Conservation (phyloP, 2,329 filamentous ascomycete genomes). For the Arachnomyces sp. region DNA sequence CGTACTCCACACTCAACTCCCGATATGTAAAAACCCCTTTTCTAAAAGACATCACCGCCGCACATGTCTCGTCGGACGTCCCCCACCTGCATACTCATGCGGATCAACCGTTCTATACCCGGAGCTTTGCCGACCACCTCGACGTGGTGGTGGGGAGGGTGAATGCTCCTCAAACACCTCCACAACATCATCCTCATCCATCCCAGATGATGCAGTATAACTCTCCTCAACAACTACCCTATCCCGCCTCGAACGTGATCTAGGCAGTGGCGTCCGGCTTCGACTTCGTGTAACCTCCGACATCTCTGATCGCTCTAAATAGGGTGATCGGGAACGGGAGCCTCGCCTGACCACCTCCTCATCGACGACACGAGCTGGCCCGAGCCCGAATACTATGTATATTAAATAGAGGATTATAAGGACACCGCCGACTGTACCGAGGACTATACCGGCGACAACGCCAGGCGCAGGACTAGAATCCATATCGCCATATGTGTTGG, state of each 20-base stretch:
- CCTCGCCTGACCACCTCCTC: constrained; percentile 23
- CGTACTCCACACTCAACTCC: neutral
- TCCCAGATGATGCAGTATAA: constrained; percentile 16
- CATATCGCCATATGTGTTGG: constrained; percentile 52
- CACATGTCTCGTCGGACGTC: constrained; percentile 13
- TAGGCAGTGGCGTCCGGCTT: neutral
- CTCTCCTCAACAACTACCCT: constrained; percentile 35
- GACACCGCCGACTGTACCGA: constrained; percentile 44
- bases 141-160: constrained; percentile 24
- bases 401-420: constrained; percentile 47
- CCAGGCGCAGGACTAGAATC: constrained; percentile 48
- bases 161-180: constrained; percentile 53
- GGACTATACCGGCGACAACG: constrained; percentile 52
- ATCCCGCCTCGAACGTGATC: constrained; percentile 9
- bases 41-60: constrained; percentile 9
- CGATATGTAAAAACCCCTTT: constrained; percentile 9
- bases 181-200: constrained; percentile 44
- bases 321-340: constrained; percentile 14
- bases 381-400: constrained; percentile 43
- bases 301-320: constrained; percentile 7
- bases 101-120: constrained; percentile 46
- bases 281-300: neutral
- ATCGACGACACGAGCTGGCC: constrained; percentile 19
- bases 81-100: constrained; percentile 29
- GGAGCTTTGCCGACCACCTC: constrained; percentile 27